Evolutionary conservation across 2,329 filamentous ascomycete genomes (phyloP).

Genomic region (Stenocarpella maydis): DNA sequence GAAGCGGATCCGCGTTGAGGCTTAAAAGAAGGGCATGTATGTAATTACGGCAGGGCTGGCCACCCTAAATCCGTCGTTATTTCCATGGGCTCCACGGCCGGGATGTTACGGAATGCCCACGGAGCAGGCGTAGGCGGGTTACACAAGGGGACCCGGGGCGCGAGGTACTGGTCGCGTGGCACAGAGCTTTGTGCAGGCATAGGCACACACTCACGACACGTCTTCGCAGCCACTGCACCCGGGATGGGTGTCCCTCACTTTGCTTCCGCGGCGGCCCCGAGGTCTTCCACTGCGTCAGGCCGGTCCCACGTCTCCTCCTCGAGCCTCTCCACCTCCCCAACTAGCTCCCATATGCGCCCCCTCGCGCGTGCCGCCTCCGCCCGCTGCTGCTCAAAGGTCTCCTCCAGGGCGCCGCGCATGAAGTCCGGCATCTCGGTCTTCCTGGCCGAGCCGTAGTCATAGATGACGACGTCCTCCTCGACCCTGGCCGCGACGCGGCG

Average conservation of each 20-base stretch:
- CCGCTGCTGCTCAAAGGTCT: constrained; percentile 58
- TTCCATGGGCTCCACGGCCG: neutral
- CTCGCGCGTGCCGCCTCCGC: constrained; percentile 61
- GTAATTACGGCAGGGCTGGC: neutral
- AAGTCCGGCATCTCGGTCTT: constrained; percentile 51
- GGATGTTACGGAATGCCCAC: neutral
- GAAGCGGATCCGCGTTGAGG: constrained; percentile 17
- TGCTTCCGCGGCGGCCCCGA: constrained; percentile 53
- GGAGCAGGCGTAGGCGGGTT: neutral
- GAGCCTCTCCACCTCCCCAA: constrained; percentile 65
- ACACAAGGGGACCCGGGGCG: neutral
- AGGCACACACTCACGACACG: neutral
- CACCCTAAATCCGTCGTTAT: neutral
- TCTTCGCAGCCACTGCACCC: neutral
- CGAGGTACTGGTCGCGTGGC: neutral
- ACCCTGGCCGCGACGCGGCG: constrained; percentile 77
- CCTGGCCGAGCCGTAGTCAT: constrained; percentile 62
- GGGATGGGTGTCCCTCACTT: neutral
- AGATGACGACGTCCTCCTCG: constrained; percentile 80
- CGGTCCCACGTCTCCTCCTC: constrained; percentile 81
- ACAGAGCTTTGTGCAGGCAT: neutral
- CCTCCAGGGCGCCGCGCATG: constrained; percentile 49
- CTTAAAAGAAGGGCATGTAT: neutral
- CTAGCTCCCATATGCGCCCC: constrained; percentile 62
- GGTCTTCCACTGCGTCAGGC: constrained; percentile 74